phyloP scores from a whole-genome alignment of 2,329 filamentous ascomycete species.

The Trichoderma lentiforme region DNA sequence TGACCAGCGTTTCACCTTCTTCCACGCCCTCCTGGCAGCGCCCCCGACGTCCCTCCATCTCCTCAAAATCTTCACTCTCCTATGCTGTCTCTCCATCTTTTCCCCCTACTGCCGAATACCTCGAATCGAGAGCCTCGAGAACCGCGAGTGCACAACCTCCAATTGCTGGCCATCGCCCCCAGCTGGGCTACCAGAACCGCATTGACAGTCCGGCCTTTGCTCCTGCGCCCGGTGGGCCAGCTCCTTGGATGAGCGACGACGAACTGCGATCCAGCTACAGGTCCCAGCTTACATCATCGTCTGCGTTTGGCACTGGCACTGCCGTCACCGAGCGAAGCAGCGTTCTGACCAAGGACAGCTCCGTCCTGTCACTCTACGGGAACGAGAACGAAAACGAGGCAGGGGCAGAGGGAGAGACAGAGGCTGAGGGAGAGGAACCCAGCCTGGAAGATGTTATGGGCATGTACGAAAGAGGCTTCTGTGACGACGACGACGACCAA shows the following conservation, averaged over 20 bases:
- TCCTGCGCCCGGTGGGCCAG: constrained; percentile 33
- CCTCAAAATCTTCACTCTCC: constrained; percentile 47
- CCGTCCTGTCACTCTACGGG: constrained; percentile 57
- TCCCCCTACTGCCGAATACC: constrained; percentile 40
- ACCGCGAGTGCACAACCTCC: constrained; percentile 28
- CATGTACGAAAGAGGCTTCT: constrained; percentile 64
- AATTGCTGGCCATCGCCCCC: constrained; percentile 28
- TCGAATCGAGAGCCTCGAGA: constrained; percentile 32
- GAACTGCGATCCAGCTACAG: constrained; percentile 55
- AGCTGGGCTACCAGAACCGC: constrained; percentile 25
- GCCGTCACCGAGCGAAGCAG: constrained; percentile 79
- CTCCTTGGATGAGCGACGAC: constrained; percentile 49
- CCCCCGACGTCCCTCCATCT: constrained; percentile 45
- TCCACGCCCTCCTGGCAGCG: constrained; percentile 40
- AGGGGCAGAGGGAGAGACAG: constrained; percentile 33
- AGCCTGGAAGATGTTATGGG: constrained; percentile 68
- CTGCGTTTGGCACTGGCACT: constrained; percentile 60
- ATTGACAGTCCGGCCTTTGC: constrained; percentile 40
- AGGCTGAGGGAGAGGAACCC: constrained; percentile 43
- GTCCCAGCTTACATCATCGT: constrained; percentile 54
- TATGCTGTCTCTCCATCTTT: constrained; percentile 44
- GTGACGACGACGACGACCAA: constrained; percentile 41
- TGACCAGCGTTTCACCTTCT: constrained; percentile 28
- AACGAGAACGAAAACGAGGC: constrained; percentile 36
- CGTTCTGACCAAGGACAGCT: constrained; percentile 74